A percentile compares a stretch with the other conserved stretches of the same genome.
Conservation (phyloP, 768 basidiomycete genomes). For the Obba rivulosa region DNA sequence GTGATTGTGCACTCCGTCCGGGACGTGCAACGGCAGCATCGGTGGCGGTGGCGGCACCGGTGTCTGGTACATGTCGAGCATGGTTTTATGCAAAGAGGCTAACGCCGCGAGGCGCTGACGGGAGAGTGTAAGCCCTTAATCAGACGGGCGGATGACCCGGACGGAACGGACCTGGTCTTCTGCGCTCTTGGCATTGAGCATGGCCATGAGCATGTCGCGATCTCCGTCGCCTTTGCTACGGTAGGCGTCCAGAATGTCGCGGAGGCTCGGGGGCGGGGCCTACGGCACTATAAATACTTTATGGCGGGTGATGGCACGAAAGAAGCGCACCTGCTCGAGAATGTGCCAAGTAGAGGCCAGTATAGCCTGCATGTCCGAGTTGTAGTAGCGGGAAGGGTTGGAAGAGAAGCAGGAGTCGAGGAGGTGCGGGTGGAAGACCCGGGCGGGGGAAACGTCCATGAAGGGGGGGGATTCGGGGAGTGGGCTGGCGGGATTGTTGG, state of each 20-base stretch:
- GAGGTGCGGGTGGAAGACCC: constrained; percentile 14
- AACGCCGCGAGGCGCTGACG: constrained; percentile 72
- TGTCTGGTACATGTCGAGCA: constrained; percentile 53
- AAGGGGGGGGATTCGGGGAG: constrained; percentile 8
- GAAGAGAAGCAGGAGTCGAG: constrained; percentile 1
- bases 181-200: constrained; percentile 88
- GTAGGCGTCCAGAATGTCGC: constrained; percentile 86
- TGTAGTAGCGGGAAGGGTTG: constrained; percentile 7
- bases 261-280: constrained; percentile 74
- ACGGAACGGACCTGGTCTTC: constrained; percentile 77
- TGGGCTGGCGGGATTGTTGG: constrained; percentile 14
- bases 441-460: constrained; percentile 26
- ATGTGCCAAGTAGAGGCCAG: constrained; percentile 40
- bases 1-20: constrained; percentile 5
- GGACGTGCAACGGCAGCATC: constrained; percentile 10
- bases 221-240: constrained; percentile 84
- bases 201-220: constrained; percentile 84
- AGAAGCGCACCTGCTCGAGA: constrained; percentile 39
- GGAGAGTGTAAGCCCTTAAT: constrained; percentile 7
- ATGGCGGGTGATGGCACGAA: neutral
- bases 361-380: constrained; percentile 26
- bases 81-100: constrained; percentile 62
- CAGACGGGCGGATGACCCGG: constrained; percentile 9
- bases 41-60: constrained; percentile 12
- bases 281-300: constrained; percentile 22